phyloP scores from a whole-genome alignment of 2,329 filamentous ascomycete species.

The Penicillium sp. region DNA sequence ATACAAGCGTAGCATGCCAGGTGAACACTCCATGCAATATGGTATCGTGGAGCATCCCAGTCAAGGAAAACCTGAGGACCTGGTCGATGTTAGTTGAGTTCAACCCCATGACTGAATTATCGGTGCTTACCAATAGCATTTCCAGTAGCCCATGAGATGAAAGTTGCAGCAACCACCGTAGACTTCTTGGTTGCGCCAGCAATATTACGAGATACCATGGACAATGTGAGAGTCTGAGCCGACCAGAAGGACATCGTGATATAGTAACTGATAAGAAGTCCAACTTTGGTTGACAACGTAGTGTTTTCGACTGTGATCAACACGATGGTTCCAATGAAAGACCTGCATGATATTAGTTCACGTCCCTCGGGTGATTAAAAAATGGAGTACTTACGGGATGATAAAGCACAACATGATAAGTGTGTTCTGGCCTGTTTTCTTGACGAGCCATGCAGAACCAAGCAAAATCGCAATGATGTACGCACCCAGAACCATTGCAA shows the following conservation, averaged over 20 bases:
- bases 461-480: slow-evolving; percentile 73
- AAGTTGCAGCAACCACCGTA: slow-evolving; percentile 67
- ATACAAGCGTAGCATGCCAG: slow-evolving; percentile 62
- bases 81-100: not conserved
- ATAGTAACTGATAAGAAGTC: slow-evolving; percentile 73
- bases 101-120: not conserved
- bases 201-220: slow-evolving; percentile 68
- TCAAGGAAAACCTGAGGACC: slow-evolving; percentile 66
- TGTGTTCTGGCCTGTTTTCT: slow-evolving; percentile 67
- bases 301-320: slow-evolving; percentile 68
- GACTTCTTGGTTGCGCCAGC: slow-evolving; percentile 75
- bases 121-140: slow-evolving; percentile 55
- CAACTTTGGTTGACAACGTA: slow-evolving; percentile 60
- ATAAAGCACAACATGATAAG: slow-evolving; percentile 66
- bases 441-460: slow-evolving; percentile 66
- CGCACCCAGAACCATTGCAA: slow-evolving; percentile 70
- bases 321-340: slow-evolving; percentile 70
- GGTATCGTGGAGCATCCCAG: slow-evolving; percentile 64
- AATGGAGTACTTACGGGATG: slow-evolving; percentile 56
- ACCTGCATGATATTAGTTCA: slow-evolving; percentile 43
- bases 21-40: slow-evolving; percentile 69
- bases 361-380: not conserved
- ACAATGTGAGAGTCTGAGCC: slow-evolving; percentile 66
- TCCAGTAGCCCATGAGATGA: slow-evolving; percentile 68
- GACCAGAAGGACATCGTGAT: slow-evolving; percentile 78